Evolutionary conservation across 345 rosid species (phyloP).

Genomic region (Euphorbia pulcherrima): DNA sequence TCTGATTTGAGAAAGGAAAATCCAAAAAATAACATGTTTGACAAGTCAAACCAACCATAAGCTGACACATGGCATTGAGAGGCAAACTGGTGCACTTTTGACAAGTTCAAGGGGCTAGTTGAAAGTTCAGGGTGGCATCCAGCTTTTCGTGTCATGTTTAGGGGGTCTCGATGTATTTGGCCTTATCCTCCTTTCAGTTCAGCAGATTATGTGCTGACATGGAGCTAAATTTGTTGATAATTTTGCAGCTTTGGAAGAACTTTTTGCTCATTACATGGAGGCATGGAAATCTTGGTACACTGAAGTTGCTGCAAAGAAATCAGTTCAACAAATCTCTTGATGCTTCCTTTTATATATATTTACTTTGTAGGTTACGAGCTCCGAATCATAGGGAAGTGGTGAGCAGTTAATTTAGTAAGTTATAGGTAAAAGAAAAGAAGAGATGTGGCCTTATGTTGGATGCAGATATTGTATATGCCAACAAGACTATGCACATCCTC

Average conservation of each 20-base stretch:
- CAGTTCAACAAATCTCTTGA: conserved; percentile 34
- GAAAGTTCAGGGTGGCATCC: too few species aligned
- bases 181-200: background rate
- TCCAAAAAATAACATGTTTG: too few species aligned
- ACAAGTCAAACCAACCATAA: too few species aligned
- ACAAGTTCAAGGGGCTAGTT: too few species aligned
- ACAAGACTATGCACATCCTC: conserved; percentile 18
- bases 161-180: too few species aligned
- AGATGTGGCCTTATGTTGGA: conserved; percentile 21
- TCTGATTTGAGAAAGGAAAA: too few species aligned
- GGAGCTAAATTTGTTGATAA: conserved; percentile 10
- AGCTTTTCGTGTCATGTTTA: too few species aligned
- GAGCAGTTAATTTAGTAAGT: background rate
- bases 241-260: conserved; percentile 69
- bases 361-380: conserved; percentile 7
- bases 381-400: conserved; percentile 3
- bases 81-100: too few species aligned
- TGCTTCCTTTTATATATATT: background rate
- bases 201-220: background rate
- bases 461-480: conserved; percentile 28
- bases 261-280: conserved; percentile 80
- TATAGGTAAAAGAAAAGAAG: background rate
- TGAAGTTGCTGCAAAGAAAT: conserved; percentile 57
- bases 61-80: too few species aligned
- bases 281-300: conserved; percentile 90